Conservation (phyloP, 2,329 filamentous ascomycete genomes). For the Helminthosporium solani region DNA sequence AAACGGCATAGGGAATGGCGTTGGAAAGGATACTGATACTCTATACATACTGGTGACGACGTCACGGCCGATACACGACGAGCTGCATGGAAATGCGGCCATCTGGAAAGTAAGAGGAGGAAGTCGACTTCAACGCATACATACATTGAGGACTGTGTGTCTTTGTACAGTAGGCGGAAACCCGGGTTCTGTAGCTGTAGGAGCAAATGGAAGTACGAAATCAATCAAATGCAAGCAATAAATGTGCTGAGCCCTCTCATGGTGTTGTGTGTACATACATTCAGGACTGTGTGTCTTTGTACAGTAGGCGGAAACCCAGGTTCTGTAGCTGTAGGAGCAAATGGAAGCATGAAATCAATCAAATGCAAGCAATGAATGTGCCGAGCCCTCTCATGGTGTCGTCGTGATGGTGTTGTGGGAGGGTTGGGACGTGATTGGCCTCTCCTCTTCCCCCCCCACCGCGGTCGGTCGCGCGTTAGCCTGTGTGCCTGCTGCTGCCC, state of each 20-base stretch:
- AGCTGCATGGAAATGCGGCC: conserved; percentile 17
- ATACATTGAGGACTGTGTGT: too few species aligned
- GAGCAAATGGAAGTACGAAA: conserved; percentile 12
- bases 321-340: too few species aligned
- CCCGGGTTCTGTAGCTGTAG: conserved; percentile 6
- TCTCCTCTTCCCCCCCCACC: conserved; percentile 7
- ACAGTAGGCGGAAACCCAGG: too few species aligned
- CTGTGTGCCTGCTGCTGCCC: background rate
- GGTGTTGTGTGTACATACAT: too few species aligned
- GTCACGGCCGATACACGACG: conserved; percentile 28
- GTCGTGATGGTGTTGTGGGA: too few species aligned
- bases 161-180: conserved; percentile 34
- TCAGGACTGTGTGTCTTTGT: too few species aligned
- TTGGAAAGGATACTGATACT: conserved; percentile 24
- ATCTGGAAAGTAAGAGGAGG: conserved; percentile 13
- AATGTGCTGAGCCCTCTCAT: conserved; percentile 14
- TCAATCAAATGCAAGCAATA: conserved; percentile 21
- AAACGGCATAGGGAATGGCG: conserved; percentile 25
- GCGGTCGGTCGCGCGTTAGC: conserved; percentile 13
- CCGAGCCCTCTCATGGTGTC: conserved; percentile 13
- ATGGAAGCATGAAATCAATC: background rate
- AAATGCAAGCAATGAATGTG: conserved; percentile 18
- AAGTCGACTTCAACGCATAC: conserved; percentile 35
- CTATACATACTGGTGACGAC: conserved; percentile 18
- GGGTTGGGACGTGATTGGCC: conserved; percentile 19